Evolutionary conservation across 78 protist genomes (phyloP), one percentile per base, ranked within the genome.

Genomic region (Cavenderia fasciculata): DNA sequence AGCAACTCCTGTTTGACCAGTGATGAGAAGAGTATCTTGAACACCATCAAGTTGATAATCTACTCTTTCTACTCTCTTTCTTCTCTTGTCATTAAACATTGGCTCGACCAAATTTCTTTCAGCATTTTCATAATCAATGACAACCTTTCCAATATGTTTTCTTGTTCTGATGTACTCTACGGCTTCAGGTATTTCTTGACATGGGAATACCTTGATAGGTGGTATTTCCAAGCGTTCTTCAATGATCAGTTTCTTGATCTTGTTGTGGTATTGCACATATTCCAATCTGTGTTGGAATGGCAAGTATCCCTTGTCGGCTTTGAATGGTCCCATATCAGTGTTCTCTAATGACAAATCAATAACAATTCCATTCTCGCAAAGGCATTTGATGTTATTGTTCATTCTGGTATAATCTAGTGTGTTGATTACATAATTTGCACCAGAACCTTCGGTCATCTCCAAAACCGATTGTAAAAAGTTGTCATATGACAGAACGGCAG

Each of bases 71-170:
- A 62, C 38, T 21, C 1, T 0, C 14, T 70, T 40, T 49, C 3
- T 65, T 36, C 4, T 59, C 27, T 33, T 18, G 14, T 27, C 36
- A 2, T 33, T 5, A 59, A 8, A 59, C 33, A 14, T 0, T 7
- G 7, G 23, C n/a, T n/a, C 6, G 49, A 51, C 31, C n/a, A 57
- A 6, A 2, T 57, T 36, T 23, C 1, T 10, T 43, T 23, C 25
- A 4, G 8, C 19, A 25, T 2, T 43, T 2, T 59, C 36, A 31
- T n/a, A 44, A 33, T 70, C 12, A 41, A 70, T 0, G 21, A 49
- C 23, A 3, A 19, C 23, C 27, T 70, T 70, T 12, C 77, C 77
- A 49, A 70, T 49, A 49, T 70, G 77, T 31, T 70, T 49, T 70
- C 77, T 46, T 47, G 44, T 44, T 33, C 61, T 61, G 4, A 49